phyloP scores from a whole-genome alignment of 805 yeast species.

The Wickerhamomyces bisporus region DNA sequence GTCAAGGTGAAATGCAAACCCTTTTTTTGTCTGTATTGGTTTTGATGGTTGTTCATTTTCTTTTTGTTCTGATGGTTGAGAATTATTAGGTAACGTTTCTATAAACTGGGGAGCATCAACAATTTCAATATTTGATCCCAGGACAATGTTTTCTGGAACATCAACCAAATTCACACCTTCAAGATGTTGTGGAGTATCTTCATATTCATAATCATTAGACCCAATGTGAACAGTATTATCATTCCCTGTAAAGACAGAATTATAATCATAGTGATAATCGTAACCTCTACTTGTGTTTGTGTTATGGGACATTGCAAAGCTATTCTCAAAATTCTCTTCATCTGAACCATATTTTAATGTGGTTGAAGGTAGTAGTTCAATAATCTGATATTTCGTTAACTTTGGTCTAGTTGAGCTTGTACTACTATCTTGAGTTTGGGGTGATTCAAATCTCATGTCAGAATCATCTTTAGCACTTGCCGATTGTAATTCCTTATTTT shows the following conservation, averaged over 20 bases:
- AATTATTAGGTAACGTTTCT: not conserved
- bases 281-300: conserved; percentile 69
- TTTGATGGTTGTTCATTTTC: not conserved
- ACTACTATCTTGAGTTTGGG: conserved; percentile 1
- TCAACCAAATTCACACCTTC: conserved; percentile 25
- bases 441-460: conserved; percentile 8
- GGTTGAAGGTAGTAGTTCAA: conserved; percentile 82
- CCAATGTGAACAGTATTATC: conserved; percentile 18
- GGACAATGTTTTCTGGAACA: conserved; percentile 24
- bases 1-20: conserved; percentile 10
- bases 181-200: conserved; percentile 20
- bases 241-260: conserved; percentile 63
- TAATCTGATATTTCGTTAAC: conserved; percentile 39
- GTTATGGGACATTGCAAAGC: conserved; percentile 64
- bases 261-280: conserved; percentile 76
- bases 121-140: conserved; percentile 21
- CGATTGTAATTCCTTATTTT: conserved; percentile 12
- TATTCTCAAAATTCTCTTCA: conserved; percentile 39
- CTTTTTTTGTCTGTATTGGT: not conserved
- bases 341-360: conserved; percentile 74
- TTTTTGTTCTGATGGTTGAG: not conserved
- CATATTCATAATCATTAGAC: conserved; percentile 14
- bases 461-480: not conserved
- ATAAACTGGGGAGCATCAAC: conserved; percentile 10
- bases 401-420: not conserved